phyloP scores from a whole-genome alignment of 176 grass and related monocot species.

The Triticum monococcum region DNA sequence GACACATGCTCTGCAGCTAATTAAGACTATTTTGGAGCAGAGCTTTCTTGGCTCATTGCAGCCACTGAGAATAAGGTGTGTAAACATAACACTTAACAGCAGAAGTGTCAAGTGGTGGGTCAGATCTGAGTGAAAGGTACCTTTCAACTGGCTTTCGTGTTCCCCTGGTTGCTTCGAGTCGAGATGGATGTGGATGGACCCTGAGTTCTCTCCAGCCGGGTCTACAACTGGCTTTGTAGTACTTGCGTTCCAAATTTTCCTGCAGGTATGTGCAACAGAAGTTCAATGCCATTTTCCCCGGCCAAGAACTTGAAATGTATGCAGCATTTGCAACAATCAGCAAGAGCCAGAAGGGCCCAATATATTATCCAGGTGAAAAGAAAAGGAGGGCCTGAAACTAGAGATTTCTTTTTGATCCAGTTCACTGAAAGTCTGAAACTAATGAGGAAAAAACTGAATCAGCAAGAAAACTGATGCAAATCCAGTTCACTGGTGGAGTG shows the following conservation, averaged over 20 bases:
- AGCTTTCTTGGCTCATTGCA: constrained; percentile 5
- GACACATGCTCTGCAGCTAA: constrained; percentile 14
- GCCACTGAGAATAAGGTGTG: not conserved
- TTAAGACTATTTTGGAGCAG: constrained; percentile 21
- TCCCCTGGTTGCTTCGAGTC: constrained; percentile 11
- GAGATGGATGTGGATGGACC: constrained; percentile 14
- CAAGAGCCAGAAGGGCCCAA: not conserved
- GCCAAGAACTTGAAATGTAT: not conserved
- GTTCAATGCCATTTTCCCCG: not conserved
- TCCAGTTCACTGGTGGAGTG: not conserved
- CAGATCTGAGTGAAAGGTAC: constrained; percentile 36
- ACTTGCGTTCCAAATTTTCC: not conserved
- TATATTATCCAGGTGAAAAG: not conserved
- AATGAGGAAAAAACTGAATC: not conserved
- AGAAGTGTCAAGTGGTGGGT: not conserved
- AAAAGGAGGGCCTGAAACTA: not conserved
- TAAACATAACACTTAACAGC: no score
- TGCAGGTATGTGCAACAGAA: constrained; percentile 6
- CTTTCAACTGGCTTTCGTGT: constrained; percentile 21
- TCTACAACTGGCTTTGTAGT: not conserved
- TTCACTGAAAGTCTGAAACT: not conserved
- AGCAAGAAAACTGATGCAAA: not conserved
- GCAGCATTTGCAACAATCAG: not conserved
- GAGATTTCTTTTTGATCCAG: no score
- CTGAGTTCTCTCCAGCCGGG: not conserved